Conservation (phyloP, 169 alveolate genomes). For the Blepharisma undulans region DNA sequence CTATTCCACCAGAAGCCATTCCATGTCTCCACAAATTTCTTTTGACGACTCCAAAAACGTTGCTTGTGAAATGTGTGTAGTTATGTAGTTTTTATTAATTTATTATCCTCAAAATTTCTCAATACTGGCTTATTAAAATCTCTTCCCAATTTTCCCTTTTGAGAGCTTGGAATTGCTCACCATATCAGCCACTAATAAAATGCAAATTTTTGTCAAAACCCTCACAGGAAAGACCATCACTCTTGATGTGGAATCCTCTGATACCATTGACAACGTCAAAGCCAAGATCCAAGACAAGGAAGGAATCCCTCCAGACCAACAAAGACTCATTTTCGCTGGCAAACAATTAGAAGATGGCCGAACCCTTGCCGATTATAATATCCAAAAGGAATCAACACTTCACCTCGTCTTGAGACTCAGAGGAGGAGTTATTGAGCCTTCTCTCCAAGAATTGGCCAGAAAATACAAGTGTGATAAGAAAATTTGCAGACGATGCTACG, state of each 20-base stretch:
- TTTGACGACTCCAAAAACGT: slow-evolving; percentile 26
- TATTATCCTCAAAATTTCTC: background rate
- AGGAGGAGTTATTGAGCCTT: slow-evolving; percentile 99
- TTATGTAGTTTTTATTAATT: background rate
- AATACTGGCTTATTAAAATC: background rate
- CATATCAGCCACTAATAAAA: background rate
- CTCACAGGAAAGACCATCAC: slow-evolving; percentile 63
- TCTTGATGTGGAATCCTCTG: slow-evolving; percentile 95
- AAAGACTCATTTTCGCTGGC: slow-evolving; percentile 99
- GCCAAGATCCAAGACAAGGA: slow-evolving; percentile 97
- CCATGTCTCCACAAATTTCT: background rate
- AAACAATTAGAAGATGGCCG: slow-evolving; percentile 98
- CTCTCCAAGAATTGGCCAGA: slow-evolving; percentile 97
- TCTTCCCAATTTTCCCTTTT: background rate
- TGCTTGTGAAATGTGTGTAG: slow-evolving; percentile 4
- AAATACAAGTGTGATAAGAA: slow-evolving; percentile 98
- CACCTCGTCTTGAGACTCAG: slow-evolving; percentile 97
- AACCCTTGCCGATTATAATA: slow-evolving; percentile 98
- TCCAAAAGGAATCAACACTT: slow-evolving; percentile 97
- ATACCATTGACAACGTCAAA: slow-evolving; percentile 97
- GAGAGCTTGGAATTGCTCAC: background rate
- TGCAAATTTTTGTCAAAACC: slow-evolving; percentile 40
- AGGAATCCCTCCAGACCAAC: slow-evolving; percentile 99
- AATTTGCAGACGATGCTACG: slow-evolving; percentile 99
- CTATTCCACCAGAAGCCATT: background rate